Conservation (phyloP, 2,329 filamentous ascomycete genomes). For the Botryotinia globosa region DNA sequence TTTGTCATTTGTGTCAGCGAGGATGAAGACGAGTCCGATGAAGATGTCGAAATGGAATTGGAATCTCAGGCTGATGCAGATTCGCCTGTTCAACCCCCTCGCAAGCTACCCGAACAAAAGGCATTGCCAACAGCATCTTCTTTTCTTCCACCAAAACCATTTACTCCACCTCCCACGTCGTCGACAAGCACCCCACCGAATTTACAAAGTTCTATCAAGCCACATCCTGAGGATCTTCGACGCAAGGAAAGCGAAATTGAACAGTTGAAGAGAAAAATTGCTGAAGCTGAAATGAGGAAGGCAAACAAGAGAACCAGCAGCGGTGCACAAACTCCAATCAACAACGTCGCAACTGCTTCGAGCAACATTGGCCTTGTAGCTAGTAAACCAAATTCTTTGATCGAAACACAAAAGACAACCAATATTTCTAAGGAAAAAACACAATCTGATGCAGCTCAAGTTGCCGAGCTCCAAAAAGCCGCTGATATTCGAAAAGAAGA, state of each 20-base stretch:
- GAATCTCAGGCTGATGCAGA: constrained; percentile 50
- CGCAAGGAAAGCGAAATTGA: constrained; percentile 58
- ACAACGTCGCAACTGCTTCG: constrained; percentile 18
- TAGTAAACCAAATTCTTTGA: constrained; percentile 32
- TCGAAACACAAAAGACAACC: constrained; percentile 34
- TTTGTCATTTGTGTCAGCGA: constrained; percentile 87
- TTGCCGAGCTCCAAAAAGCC: constrained; percentile 29
- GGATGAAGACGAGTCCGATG: constrained; percentile 59
- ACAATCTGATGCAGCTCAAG: constrained; percentile 29
- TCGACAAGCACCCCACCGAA: constrained; percentile 32
- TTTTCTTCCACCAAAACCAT: constrained; percentile 42
- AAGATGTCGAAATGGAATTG: constrained; percentile 66
- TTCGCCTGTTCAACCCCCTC: constrained; percentile 30
- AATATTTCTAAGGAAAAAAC: constrained; percentile 27
- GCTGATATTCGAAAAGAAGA: constrained; percentile 31
- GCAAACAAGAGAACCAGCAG: constrained; percentile 32
- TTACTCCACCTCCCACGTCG: constrained; percentile 31
- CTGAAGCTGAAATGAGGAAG: constrained; percentile 36
- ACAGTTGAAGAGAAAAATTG: constrained; percentile 50
- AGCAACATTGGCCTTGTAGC: constrained; percentile 16
- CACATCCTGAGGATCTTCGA: constrained; percentile 44
- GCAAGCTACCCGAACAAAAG: constrained; percentile 30
- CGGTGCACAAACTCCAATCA: constrained; percentile 33
- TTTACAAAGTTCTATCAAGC: constrained; percentile 23
- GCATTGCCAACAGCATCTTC: constrained; percentile 41